Conservation (phyloP, 257 asterid species). For the Nicotiana paniculata region DNA sequence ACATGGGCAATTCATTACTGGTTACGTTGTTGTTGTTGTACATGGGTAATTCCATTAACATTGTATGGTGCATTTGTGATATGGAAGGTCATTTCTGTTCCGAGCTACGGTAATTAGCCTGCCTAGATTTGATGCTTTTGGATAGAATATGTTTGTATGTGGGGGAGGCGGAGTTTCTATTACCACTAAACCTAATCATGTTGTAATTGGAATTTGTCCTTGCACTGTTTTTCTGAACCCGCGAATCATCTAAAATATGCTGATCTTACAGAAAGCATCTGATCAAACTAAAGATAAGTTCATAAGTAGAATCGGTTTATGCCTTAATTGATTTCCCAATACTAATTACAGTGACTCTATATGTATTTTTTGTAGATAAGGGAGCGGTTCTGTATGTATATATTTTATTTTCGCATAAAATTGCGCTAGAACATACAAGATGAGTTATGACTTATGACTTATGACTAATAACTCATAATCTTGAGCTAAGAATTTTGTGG, state of each 20-base stretch:
- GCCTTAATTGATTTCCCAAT: neutral
- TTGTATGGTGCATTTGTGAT: neutral
- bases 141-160: no score
- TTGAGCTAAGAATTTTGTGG: neutral
- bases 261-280: neutral
- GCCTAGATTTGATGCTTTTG: neutral
- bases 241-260: neutral
- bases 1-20: no score
- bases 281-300: neutral
- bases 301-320: neutral
- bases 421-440: neutral
- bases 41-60: neutral
- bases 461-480: neutral
- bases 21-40: neutral
- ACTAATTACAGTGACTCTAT: neutral
- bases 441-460: neutral
- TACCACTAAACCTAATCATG: neutral
- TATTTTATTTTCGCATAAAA: neutral
- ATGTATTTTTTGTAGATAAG: neutral
- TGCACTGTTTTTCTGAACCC: neutral
- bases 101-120: neutral
- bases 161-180: no score
- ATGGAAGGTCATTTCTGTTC: neutral
- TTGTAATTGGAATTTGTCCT: neutral
- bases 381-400: neutral